These are phyloP conservation scores for Irpex sp. DNA, from an alignment of 1,284 basidiomycete species.

Conservation along the genomic window DNA sequence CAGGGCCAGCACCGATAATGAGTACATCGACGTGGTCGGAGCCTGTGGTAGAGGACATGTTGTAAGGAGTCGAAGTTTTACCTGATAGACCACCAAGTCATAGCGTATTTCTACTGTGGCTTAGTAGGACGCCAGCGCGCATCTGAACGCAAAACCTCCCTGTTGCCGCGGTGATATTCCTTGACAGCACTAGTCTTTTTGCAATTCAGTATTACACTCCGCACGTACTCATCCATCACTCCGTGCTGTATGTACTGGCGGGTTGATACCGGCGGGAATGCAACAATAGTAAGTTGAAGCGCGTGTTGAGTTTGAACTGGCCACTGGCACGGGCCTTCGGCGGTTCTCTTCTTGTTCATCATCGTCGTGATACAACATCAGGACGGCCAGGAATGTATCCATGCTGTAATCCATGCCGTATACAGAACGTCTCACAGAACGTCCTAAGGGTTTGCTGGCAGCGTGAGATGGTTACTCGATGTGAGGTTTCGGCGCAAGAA, in stretches of 20 bases:
- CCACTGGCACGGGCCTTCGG: background rate
- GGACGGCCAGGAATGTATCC: background rate
- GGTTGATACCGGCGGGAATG: background rate
- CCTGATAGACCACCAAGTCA: background rate
- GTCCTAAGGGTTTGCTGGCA: background rate
- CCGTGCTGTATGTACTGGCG: background rate
- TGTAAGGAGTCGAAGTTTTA: background rate
- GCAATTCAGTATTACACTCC: background rate
- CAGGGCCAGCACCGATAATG: slow-evolving; percentile 65
- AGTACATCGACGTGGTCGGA: slow-evolving; percentile 51
- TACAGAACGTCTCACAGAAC: background rate
- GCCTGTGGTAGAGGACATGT: background rate
- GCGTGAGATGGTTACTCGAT: background rate
- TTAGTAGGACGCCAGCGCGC: background rate
- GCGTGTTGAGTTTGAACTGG: background rate
- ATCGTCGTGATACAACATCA: background rate
- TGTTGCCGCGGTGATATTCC: background rate
- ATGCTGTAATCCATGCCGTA: background rate
- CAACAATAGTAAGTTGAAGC: background rate
- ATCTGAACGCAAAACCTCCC: background rate
- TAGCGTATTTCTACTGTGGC: background rate
- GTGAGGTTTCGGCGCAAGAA: too few relatives aligned
- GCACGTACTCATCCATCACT: background rate
- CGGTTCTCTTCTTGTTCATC: background rate
- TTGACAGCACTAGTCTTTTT: background rate